A percentile compares a stretch with the other conserved stretches of the same genome.
Conservation (phyloP, 176 grass and related monocot species). For the Zoysia japonica region DNA sequence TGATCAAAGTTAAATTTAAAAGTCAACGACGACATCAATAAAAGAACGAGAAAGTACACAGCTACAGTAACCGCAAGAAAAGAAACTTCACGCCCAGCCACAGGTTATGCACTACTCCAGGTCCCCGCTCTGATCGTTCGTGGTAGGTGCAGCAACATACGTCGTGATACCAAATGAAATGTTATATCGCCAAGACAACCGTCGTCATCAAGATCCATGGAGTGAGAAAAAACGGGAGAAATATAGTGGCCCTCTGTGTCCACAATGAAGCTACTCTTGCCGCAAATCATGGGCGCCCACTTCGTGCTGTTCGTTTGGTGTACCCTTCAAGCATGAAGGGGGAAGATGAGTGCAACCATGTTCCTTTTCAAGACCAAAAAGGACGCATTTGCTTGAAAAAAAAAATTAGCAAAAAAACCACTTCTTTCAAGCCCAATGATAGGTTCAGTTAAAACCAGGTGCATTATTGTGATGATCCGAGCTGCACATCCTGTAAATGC, state of each 20-base stretch:
- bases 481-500: neutral
- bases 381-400: conserved; percentile 18
- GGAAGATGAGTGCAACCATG: conserved; percentile 18
- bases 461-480: neutral
- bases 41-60: neutral
- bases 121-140: neutral
- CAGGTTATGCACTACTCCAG: too few species aligned
- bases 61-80: neutral
- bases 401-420: neutral
- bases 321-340: conserved; percentile 22
- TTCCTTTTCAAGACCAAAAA: conserved; percentile 20
- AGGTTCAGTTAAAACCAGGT: neutral
- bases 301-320: conserved; percentile 13
- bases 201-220: neutral
- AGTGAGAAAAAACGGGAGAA: neutral
- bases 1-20: too few species aligned
- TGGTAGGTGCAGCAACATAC: neutral
- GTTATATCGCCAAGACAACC: neutral
- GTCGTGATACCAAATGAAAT: neutral
- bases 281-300: conserved; percentile 27
- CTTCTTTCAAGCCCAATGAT: conserved; percentile 8
- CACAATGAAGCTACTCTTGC: neutral
- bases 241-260: neutral
- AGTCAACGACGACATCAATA: too few species aligned
- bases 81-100: neutral